Conservation (phyloP, 768 basidiomycete genomes). For the Phlebiopsis flavidoalba region DNA sequence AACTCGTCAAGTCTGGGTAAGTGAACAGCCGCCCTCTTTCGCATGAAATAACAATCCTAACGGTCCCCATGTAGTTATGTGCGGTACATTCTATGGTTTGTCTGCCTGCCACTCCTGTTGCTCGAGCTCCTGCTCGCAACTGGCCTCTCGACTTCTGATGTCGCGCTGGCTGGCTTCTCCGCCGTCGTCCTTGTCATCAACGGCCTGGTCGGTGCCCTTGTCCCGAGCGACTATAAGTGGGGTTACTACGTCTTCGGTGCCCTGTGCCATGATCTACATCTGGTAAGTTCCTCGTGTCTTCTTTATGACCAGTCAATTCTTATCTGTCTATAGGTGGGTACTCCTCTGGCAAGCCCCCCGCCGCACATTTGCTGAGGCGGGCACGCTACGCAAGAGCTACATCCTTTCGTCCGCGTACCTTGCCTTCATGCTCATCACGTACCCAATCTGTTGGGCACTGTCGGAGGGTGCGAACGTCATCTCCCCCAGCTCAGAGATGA, state of each 20-base stretch:
- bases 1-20: conserved; percentile 41
- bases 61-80: conserved; percentile 33
- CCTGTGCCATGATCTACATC: conserved; percentile 38
- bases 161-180: conserved; percentile 41
- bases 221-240: conserved; percentile 47
- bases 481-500: conserved; percentile 45
- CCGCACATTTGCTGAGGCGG: conserved; percentile 22
- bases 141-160: conserved; percentile 39
- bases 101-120: conserved; percentile 46
- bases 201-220: conserved; percentile 44
- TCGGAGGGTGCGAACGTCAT: conserved; percentile 50
- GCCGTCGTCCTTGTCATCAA: conserved; percentile 38
- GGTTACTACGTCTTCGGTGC: conserved; percentile 43
- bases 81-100: conserved; percentile 48
- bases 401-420: conserved; percentile 36
- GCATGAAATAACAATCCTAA: neutral
- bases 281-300: conserved; percentile 20
- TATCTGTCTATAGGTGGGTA: conserved; percentile 21
- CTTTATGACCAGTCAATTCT: neutral
- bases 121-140: conserved; percentile 42
- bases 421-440: conserved; percentile 51
- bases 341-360: conserved; percentile 25
- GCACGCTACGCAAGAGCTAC: conserved; percentile 23
- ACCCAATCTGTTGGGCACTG: conserved; percentile 54
- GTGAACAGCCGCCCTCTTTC: conserved; percentile 5